Evolutionary conservation across 75 land plant genomes (phyloP).

Genomic region (Cunninghamia lanceolata): DNA sequence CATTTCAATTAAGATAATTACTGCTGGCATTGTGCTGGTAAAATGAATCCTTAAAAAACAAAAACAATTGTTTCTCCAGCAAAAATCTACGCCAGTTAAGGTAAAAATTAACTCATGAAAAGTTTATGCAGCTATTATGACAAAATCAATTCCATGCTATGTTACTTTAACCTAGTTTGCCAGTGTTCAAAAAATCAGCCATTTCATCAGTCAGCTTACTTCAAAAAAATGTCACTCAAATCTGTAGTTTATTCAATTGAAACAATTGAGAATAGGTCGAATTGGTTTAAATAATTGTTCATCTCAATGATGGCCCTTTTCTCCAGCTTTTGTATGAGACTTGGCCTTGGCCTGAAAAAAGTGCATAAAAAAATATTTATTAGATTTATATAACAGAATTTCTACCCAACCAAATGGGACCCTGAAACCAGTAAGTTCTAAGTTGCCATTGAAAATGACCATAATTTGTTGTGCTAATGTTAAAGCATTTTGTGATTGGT

Average conservation of each 20-base stretch:
- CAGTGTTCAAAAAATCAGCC: neutral
- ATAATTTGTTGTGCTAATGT: neutral
- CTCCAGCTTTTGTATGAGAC: slow-evolving; percentile 40
- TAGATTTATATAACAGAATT: neutral
- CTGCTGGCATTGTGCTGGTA: neutral
- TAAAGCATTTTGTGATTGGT: neutral
- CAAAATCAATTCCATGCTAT: neutral
- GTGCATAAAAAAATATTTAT: neutral
- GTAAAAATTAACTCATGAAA: neutral
- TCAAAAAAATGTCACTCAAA: neutral
- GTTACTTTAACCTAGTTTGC: neutral
- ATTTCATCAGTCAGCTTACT: neutral
- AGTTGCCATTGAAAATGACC: neutral
- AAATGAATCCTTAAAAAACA: neutral
- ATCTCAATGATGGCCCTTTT: slow-evolving; percentile 38
- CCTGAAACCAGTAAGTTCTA: neutral
- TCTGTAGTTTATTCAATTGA: neutral
- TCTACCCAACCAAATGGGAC: neutral
- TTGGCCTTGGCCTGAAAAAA: slow-evolving; percentile 40
- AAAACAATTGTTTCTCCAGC: neutral
- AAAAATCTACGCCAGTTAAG: neutral
- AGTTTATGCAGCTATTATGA: neutral
- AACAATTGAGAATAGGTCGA: neutral
- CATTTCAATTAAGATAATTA: neutral
- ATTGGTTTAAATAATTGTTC: slow-evolving; percentile 6